Conservation (phyloP, 306 rosid genomes). For the Abrus pulchellus region DNA sequence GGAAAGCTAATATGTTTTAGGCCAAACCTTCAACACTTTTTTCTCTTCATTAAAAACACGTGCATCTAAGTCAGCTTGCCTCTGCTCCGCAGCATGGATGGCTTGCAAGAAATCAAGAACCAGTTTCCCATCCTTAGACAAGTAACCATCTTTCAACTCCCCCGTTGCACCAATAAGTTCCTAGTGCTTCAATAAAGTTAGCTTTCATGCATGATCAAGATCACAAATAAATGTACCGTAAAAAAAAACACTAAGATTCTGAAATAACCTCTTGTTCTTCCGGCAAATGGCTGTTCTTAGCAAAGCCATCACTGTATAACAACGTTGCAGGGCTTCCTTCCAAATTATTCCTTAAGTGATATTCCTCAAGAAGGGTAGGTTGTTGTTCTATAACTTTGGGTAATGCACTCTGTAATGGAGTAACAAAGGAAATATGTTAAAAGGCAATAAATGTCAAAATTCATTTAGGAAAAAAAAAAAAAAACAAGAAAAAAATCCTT, state of each 20-base stretch:
- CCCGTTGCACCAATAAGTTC: constrained; percentile 60
- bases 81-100: constrained; percentile 88
- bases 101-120: constrained; percentile 86
- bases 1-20: constrained; percentile 25
- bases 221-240: constrained; percentile 33
- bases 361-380: constrained; percentile 73
- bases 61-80: constrained; percentile 90
- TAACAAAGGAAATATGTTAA: constrained; percentile 44
- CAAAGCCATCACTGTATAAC: constrained; percentile 46
- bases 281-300: constrained; percentile 48
- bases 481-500: constrained; percentile 5
- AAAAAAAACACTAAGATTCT: constrained; percentile 26
- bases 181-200: constrained; percentile 55
- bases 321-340: constrained; percentile 47
- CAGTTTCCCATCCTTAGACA: constrained; percentile 85
- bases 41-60: constrained; percentile 74
- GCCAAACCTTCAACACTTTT: constrained; percentile 73
- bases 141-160: constrained; percentile 67
- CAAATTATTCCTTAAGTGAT: constrained; percentile 64
- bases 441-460: constrained; percentile 47
- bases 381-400: constrained; percentile 56
- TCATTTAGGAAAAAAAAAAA: constrained; percentile 35
- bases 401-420: constrained; percentile 58
- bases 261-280: constrained; percentile 71
- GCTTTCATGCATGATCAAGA: constrained; percentile 34